These are phyloP conservation scores for Candida krabiensis DNA, from an alignment of 805 yeast species.

Conservation along the genomic window DNA sequence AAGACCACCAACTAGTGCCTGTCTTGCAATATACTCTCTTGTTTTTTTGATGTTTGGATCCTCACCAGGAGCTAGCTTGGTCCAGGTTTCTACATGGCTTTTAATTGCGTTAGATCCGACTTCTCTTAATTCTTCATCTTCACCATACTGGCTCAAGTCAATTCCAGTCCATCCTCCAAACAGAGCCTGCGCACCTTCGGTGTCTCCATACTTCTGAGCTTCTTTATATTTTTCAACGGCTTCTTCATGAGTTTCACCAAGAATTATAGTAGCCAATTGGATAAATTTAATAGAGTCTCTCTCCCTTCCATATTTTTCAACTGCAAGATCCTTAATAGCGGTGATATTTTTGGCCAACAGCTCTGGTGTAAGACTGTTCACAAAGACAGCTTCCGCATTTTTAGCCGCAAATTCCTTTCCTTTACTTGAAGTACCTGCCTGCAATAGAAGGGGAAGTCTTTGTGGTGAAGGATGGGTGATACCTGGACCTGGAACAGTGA, in stretches of 20 bases:
- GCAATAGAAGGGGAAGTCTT: slow-evolving; percentile 42
- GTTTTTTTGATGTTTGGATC: too few species aligned
- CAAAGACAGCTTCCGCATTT: slow-evolving; percentile 42
- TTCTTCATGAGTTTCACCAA: slow-evolving; percentile 41
- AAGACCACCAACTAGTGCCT: slow-evolving; percentile 32
- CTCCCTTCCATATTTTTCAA: slow-evolving; percentile 34
- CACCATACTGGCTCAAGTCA: slow-evolving; percentile 35
- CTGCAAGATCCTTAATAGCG: slow-evolving; percentile 33
- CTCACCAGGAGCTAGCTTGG: slow-evolving; percentile 27
- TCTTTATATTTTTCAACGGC: slow-evolving; percentile 38
- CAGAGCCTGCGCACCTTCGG: slow-evolving; percentile 41
- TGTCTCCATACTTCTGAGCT: slow-evolving; percentile 33
- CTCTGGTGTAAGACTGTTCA: slow-evolving; percentile 32
- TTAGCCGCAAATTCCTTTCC: slow-evolving; percentile 44
- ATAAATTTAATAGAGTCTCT: slow-evolving; percentile 38
- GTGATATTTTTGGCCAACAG: slow-evolving; percentile 31
- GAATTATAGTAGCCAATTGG: slow-evolving; percentile 35
- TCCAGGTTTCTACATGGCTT: slow-evolving; percentile 33
- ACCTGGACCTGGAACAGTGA: slow-evolving; percentile 42
- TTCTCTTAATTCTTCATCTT: slow-evolving; percentile 31
- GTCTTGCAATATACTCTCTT: slow-evolving; percentile 27
- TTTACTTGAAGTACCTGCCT: slow-evolving; percentile 43
- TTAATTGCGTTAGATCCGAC: slow-evolving; percentile 34
- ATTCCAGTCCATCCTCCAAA: slow-evolving; percentile 42
- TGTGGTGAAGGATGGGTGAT: slow-evolving; percentile 44